Base-by-base conservation (phyloP, 177 flowering plant genomes). In the Vitis hybrid region DNA sequence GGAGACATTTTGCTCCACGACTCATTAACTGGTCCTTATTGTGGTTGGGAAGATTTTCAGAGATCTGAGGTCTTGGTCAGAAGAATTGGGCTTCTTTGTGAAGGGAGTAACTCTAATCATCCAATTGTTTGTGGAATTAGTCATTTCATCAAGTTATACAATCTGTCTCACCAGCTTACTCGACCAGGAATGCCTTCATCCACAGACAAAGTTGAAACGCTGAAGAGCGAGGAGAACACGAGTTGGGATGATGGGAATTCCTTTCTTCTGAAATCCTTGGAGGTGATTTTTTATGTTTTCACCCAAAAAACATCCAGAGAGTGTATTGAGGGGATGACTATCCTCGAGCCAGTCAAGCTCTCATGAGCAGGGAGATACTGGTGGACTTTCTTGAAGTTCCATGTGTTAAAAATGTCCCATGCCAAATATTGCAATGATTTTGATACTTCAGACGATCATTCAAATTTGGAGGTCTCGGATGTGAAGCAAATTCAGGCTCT, bases 381-480 rank as follows among this genome's bases (percentile, higher is more conserved):
- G 84, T 78, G 17, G 82, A 80, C 3, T 77, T 82, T 52, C 66
- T 82, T 3, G 69, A 71, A 32, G 69, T 50, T 10, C 83, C 85
- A 1, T 61, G 76, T 34, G 70, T 54, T 8, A 80, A 80, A 68
- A 64, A 30, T 77, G 13, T 77, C 70, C 54, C 74, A 70, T 0
- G 77, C 84, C 26, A 74, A 76, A 49, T 4, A 82, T 34, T 78
- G 82, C 59, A 62, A 62, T 0, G 64, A 61, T 1, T 80, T 64
- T 54, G 54, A 11, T 18, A 75, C 70, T 6, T 17, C 72, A 1
- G 61, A 19, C 71, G 55, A 2, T 62, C 77, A 3, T 65, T 12
- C 51, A 75, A 70, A 54, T 21, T 79, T 59, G 78, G 82, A 19
- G 81, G 85, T 32, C 62, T 78, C 48, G 83, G 82, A 56, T 82